Evolutionary conservation across 169 alveolate genomes (phyloP).

Genomic region (Plasmodium gaboni): DNA sequence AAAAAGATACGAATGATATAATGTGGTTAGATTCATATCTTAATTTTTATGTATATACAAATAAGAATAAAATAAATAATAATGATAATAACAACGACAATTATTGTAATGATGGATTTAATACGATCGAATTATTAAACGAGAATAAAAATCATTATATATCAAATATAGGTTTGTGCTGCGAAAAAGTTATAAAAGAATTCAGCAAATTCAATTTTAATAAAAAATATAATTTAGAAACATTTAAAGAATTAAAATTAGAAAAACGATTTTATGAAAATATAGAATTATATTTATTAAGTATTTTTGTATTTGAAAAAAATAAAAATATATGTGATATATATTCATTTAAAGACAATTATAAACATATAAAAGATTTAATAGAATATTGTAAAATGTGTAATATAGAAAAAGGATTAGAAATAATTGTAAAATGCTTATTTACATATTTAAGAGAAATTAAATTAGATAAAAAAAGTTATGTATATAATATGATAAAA

Average conservation of each 20-base stretch:
- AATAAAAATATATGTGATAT: constrained; percentile 16
- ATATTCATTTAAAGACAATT: constrained; percentile 28
- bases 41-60: no score
- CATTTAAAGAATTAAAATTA: constrained; percentile 34
- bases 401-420: constrained; percentile 58
- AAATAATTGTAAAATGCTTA: constrained; percentile 48
- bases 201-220: constrained; percentile 10
- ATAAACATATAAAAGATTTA: constrained; percentile 27
- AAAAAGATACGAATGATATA: no score
- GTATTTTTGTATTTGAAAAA: constrained; percentile 64
- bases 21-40: no score
- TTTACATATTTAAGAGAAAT: constrained; percentile 53
- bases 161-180: background rate
- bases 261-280: constrained; percentile 36
- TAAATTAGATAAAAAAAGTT: constrained; percentile 16
- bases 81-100: no score
- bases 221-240: constrained; percentile 12
- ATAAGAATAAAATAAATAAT: no score
- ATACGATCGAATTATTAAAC: no score
- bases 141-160: no score
- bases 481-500: constrained; percentile 40
- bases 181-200: constrained; percentile 1
- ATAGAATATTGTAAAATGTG: constrained; percentile 44
- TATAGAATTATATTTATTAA: constrained; percentile 29
- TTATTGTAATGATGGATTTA: no score